Percentiles rank a stretch among this genome's conserved stretches.
Conservation (phyloP, 2,329 filamentous ascomycete genomes). For the Venturia aucupariae region DNA sequence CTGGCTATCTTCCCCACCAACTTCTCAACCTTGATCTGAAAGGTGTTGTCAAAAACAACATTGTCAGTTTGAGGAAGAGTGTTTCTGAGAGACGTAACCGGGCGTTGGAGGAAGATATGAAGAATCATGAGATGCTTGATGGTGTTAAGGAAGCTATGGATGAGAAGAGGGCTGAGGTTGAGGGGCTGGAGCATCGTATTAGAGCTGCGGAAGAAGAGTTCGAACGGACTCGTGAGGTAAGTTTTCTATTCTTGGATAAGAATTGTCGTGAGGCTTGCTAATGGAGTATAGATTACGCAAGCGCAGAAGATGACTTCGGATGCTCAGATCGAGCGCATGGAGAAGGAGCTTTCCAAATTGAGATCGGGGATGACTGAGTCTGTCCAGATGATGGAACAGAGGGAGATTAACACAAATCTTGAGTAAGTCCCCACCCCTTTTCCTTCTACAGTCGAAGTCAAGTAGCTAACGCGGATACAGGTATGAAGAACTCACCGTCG, state of each 20-base stretch:
- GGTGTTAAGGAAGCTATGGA: conserved; percentile 95
- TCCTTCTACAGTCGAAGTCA: neutral
- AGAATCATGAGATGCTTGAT: conserved; percentile 86
- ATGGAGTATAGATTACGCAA: conserved; percentile 46
- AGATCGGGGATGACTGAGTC: conserved; percentile 72
- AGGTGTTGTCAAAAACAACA: conserved; percentile 68
- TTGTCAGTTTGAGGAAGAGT: conserved; percentile 73
- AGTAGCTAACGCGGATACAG: conserved; percentile 34
- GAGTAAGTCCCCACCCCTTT: conserved; percentile 51
- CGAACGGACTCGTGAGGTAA: conserved; percentile 77
- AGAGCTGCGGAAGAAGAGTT: conserved; percentile 87
- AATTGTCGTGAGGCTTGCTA: conserved; percentile 7
- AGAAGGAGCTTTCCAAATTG: conserved; percentile 96
- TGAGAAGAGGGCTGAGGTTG: conserved; percentile 87
- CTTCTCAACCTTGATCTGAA: conserved; percentile 83
- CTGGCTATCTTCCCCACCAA: conserved; percentile 82
- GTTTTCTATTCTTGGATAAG: conserved; percentile 1
- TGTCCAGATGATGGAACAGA: conserved; percentile 84
- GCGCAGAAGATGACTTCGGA: conserved; percentile 84
- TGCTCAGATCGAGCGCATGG: conserved; percentile 95
- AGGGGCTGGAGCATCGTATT: conserved; percentile 80
- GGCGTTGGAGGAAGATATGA: conserved; percentile 84
- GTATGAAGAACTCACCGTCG: conserved; percentile 85
- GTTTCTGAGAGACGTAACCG: conserved; percentile 79
- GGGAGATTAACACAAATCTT: conserved; percentile 93